Evolutionary conservation across 345 rosid species (phyloP), one percentile per base, ranked within the genome.

Genomic region (Salix purpurea): DNA sequence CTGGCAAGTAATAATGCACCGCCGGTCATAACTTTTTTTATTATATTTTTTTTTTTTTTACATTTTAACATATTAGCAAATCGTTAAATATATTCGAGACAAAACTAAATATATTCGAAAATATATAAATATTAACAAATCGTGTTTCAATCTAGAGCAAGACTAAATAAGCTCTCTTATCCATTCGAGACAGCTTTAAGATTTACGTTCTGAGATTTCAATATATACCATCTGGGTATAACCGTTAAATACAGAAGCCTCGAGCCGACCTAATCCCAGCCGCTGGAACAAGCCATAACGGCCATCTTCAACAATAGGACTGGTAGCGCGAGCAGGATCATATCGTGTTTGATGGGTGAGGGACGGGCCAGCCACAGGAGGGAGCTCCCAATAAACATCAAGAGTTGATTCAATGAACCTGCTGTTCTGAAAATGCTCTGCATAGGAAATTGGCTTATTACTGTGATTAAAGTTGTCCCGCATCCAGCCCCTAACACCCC

Each of bases 191-290:
- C 4, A 75, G 32, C 78, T 81, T 79, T 80, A 86, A 21, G 89
- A 88, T 70, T 89, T 81, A 58, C 86, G 87, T 78, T 89, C 73
- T 5, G 98, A 93, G 82, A 92, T 85, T 85, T 93, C 82, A 81
- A 93, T 74, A 83, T 96, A 93, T 28, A 91, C 98, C 99, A 96
- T 96, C 86, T 96, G 99, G 32, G 99, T 96, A 73, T 96, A 96
- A 23, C 98, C 99, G 79, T 92, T 96, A 83, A 93, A 93, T 77
- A 96, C 93, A 58, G 96, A 92, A 54, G 78, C 84, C 65, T 93
- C 94, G 1, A 92, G 86, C 74, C 90, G 86, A 78, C 87, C 85
- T 71, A 96, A 86, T 66, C 98, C 97, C 10, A 96, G 84, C 28
- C 90, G 83, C 81, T 92, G 91, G 81, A 92, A 93, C 85, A 90